A percentile compares a stretch with the other conserved stretches of the same genome.
phyloP scores from a whole-genome alignment of 116 monocot genomes.

The Posidonia oceanica region DNA sequence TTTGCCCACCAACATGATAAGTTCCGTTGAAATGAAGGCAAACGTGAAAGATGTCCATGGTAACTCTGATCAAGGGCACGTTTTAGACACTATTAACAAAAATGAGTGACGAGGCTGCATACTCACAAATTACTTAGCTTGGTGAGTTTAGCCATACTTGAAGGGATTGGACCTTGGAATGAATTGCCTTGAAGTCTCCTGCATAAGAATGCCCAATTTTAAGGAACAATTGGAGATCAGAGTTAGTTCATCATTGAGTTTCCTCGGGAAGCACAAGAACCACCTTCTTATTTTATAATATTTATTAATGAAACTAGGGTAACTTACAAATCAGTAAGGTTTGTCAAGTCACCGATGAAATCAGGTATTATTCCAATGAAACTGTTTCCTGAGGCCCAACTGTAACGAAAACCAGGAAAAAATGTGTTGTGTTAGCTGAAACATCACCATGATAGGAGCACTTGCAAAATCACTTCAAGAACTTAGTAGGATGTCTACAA shows the following conservation, averaged over 20 bases:
- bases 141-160: conserved; percentile 51
- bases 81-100: not conserved
- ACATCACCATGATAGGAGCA: not conserved
- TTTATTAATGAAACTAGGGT: not conserved
- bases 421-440: not conserved
- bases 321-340: conserved; percentile 46
- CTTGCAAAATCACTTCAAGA: not conserved
- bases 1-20: too few relatives aligned
- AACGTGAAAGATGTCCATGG: too few relatives aligned
- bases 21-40: too few relatives aligned
- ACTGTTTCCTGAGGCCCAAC: conserved; percentile 64
- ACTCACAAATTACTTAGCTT: conserved; percentile 57
- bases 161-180: conserved; percentile 82
- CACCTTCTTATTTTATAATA: not conserved
- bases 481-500: not conserved
- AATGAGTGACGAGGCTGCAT: not conserved
- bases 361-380: conserved; percentile 80
- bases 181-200: conserved; percentile 95
- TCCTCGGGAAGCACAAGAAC: not conserved
- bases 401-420: conserved; percentile 14
- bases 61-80: not conserved
- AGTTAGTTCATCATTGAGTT: not conserved
- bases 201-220: conserved; percentile 3
- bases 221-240: not conserved
- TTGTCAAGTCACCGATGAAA: conserved; percentile 50